Evolutionary conservation across 1,284 basidiomycete genomes (phyloP), one percentile per base, ranked within the genome.

Genomic region (Pisolithus thermaeus): DNA sequence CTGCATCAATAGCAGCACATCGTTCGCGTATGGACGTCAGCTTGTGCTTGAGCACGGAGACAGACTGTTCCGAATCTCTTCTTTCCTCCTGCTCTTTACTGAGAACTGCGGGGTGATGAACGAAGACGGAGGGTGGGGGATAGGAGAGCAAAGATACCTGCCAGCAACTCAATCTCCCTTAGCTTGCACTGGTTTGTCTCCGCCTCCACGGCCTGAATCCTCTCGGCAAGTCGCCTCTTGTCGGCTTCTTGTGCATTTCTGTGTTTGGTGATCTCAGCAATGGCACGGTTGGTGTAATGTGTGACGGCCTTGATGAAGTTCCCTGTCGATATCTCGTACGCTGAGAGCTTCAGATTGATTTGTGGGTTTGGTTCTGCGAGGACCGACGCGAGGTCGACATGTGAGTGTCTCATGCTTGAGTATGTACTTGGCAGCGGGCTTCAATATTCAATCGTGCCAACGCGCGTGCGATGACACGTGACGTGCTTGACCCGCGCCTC

Each of bases 141-240:
- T 12, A 20, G 40, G 7, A 28, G 7, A 28, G 20, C 20, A 12
- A 20, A 71, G 80, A 37, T 61, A 87, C 86, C 77, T 51, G 79
- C 75, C 27, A 87, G 74, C 35, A 90, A 71, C 49, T 87, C 83
- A 41, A 90, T 83, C 67, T 90, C 87, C 59, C 74, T 77, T 28
- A 85, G 59, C 59, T 88, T 88, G 66, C 83, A 88, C 43, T 81
- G 73, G 52, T 79, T 83, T 3, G 76, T 87, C 66, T 90, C 87
- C 0, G 70, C 58, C 63, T 90, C 84, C 0, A 80, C 73, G 18
- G 75, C 70, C 46, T 80, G 73, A 6, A 67, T 75, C 61, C 76
- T 79, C 52, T 89, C 87, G 4, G 67, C 47, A 0, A 81, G 56
- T 53, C 74, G 75, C 61, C 83, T 85, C 69, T 77, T 80, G 64